These are phyloP conservation scores for Avena insularis DNA, from an alignment of 176 grass and related monocot genomes.

Conservation along the genomic window DNA sequence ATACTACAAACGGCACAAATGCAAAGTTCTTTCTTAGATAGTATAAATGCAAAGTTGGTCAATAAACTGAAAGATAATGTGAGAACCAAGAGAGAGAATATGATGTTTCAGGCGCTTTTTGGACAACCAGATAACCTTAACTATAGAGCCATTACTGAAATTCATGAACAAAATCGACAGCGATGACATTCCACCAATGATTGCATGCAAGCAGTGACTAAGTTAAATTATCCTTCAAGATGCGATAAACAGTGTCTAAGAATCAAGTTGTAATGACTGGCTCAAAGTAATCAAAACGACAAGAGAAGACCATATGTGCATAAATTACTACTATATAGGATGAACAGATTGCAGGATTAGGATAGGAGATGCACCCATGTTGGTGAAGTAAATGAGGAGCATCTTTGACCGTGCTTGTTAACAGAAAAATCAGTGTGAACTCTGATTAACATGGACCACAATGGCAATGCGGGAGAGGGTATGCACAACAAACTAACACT, in stretches of 20 bases:
- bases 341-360: constrained; percentile 23
- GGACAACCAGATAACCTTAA: constrained; percentile 8
- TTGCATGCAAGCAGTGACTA: background rate
- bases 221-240: background rate
- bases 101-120: constrained; percentile 31
- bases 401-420: constrained; percentile 18
- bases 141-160: constrained; percentile 1
- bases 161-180: background rate
- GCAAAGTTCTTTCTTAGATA: constrained; percentile 22
- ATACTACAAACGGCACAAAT: constrained; percentile 3
- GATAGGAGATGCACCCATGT: constrained; percentile 46
- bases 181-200: background rate
- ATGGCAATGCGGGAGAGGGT: too few relatives aligned
- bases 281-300: constrained; percentile 36
- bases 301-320: background rate
- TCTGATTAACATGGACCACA: background rate
- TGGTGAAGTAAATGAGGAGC: constrained; percentile 41
- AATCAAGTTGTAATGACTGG: constrained; percentile 7
- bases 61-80: constrained; percentile 27
- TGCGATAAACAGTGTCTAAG: background rate
- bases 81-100: background rate
- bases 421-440: background rate
- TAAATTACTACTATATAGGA: constrained; percentile 14
- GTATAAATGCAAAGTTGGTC: constrained; percentile 31
- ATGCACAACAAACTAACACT: too few relatives aligned